Evolutionary conservation across 1,139 yeast species (phyloP), one percentile per base, ranked within the genome.

Genomic region (Arxiozyma bovina): DNA sequence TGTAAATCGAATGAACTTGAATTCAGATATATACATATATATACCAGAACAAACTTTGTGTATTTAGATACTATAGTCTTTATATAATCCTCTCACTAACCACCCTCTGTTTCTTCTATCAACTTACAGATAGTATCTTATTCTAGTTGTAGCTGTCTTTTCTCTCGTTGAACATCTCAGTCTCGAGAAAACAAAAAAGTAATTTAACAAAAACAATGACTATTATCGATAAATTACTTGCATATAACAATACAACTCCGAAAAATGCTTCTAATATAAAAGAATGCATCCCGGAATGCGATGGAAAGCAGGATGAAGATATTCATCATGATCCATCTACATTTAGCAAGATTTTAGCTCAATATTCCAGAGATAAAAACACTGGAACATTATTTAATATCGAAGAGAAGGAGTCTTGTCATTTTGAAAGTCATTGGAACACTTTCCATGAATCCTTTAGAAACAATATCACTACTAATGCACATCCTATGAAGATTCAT

Each of bases 271-370:
- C 27, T 3, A 38, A 25, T 21, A 20, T 42, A 7, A 38, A 46
- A 20, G 43, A 34, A 22, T 30, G n/a, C 25, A 38, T 25, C 15
- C 4, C 20, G 8, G 49, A 46, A 4, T 18, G 27, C 3, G 4
- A 18, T 11, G 15, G 8, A 5, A 15, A 12, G 1, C 22, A 34
- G 9, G 42, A 17, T 9, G 17, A 7, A 4, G 43, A 38, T 17
- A 46, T 9, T 17, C 22, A 15, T 4, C 4, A 53, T 20, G 73
- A 72, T 56, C 57, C 64, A 51, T 72, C 74, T 1, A 71, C 74
- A 2, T 72, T 62, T 52, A 67, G 72, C 55, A 71, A 71, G 57
- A 60, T 72, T 53, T 54, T 70, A 44, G 72, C 71, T 8, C 60
- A 71, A 30, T 72, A 70, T 61, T 63, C 73, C 5, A 68, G 73